Evolutionary conservation across 371 early-diverging fungal species (phyloP).

Genomic region (Gilbertella persicaria): DNA sequence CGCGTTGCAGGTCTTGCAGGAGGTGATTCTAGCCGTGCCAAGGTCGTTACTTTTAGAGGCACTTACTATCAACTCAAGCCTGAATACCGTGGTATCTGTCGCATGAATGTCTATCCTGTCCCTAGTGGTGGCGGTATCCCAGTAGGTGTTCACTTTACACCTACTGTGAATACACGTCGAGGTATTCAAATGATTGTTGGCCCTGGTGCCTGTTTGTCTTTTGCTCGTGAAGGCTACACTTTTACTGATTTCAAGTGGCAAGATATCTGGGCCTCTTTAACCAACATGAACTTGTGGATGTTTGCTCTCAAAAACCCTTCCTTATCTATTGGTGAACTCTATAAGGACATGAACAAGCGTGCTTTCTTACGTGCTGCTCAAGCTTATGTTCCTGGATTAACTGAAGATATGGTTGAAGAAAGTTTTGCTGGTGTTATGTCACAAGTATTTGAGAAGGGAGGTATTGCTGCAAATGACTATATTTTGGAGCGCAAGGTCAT

Average conservation of each 20-base stretch:
- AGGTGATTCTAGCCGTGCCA: conserved; percentile 33
- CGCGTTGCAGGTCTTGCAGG: conserved; percentile 43
- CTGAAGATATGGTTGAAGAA: conserved; percentile 49
- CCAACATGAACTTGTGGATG: conserved; percentile 38
- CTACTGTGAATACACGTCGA: conserved; percentile 45
- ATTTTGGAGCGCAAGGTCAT: conserved; percentile 49
- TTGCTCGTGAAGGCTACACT: conserved; percentile 46
- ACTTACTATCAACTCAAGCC: conserved; percentile 51
- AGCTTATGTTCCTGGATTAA: conserved; percentile 37
- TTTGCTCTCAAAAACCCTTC: conserved; percentile 46
- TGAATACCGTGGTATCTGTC: conserved; percentile 38
- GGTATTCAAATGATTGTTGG: conserved; percentile 53
- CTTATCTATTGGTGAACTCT: conserved; percentile 46
- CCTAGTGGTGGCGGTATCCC: conserved; percentile 53
- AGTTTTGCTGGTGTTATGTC: conserved; percentile 53
- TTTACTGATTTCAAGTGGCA: conserved; percentile 39
- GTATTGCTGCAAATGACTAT: conserved; percentile 47
- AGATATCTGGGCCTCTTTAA: conserved; percentile 35
- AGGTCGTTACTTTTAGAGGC: conserved; percentile 47
- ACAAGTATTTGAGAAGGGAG: conserved; percentile 50
- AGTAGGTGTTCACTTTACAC: conserved; percentile 51
- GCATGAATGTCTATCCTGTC: conserved; percentile 51
- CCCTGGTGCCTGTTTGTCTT: conserved; percentile 53
- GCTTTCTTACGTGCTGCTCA: conserved; percentile 46
- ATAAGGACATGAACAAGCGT: conserved; percentile 45